These are phyloP conservation scores for Hibiscus tridactylites DNA, from an alignment of 345 rosid species.

Conservation along the genomic window DNA sequence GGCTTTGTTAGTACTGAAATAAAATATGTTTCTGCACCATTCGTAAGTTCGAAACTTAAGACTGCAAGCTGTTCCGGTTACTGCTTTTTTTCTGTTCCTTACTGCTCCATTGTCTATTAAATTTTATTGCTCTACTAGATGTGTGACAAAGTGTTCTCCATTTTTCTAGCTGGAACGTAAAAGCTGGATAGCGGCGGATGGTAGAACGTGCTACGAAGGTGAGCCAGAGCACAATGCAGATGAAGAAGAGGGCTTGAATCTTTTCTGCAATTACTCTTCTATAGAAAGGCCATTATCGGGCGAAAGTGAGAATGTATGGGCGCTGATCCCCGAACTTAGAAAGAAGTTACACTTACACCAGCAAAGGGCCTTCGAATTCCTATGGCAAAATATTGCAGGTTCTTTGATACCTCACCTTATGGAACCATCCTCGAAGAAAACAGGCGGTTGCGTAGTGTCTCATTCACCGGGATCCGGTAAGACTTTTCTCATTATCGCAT, in stretches of 20 bases:
- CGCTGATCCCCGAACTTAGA: constrained; percentile 64
- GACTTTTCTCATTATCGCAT: constrained; percentile 82
- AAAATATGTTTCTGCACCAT: constrained; percentile 58
- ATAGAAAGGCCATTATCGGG: constrained; percentile 24
- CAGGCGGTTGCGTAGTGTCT: constrained; percentile 88
- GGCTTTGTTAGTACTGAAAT: constrained; percentile 74
- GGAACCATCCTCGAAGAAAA: constrained; percentile 39
- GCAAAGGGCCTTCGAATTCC: constrained; percentile 76
- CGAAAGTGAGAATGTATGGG: constrained; percentile 71
- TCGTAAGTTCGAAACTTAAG: constrained; percentile 53
- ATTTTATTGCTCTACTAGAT: constrained; percentile 1
- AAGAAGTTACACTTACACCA: constrained; percentile 68
- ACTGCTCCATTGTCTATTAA: neutral
- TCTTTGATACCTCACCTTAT: constrained; percentile 54
- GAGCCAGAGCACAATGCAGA: constrained; percentile 19
- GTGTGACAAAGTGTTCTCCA: constrained; percentile 4
- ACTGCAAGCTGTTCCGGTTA: neutral
- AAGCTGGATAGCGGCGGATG: constrained; percentile 34
- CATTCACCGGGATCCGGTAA: constrained; percentile 97
- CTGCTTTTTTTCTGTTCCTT: neutral
- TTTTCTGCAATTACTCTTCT: constrained; percentile 22
- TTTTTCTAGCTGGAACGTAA: constrained; percentile 34
- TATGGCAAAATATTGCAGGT: constrained; percentile 79
- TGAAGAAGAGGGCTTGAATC: constrained; percentile 23
- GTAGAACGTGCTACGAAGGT: constrained; percentile 25